These are phyloP conservation scores for Beauveria sp. DNA, from an alignment of 2,329 filamentous ascomycete genomes.

Conservation along the genomic window DNA sequence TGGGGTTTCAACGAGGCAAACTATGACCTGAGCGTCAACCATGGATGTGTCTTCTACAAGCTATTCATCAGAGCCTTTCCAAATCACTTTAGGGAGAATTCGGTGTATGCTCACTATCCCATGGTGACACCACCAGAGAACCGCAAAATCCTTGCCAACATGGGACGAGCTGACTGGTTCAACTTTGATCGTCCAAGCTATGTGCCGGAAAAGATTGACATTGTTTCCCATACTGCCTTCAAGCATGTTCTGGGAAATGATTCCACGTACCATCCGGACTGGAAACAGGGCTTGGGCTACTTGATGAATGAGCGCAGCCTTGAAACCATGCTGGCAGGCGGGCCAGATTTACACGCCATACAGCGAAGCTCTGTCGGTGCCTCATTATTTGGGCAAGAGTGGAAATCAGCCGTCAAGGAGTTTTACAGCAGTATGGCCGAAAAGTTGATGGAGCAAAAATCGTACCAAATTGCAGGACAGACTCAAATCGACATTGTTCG, in stretches of 20 bases:
- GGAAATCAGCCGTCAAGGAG: constrained; percentile 52
- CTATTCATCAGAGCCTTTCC: constrained; percentile 74
- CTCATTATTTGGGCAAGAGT: constrained; percentile 54
- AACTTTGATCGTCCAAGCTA: constrained; percentile 55
- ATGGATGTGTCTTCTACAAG: constrained; percentile 81
- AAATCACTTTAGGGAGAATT: constrained; percentile 68
- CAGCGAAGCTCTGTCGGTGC: constrained; percentile 47
- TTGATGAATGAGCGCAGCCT: constrained; percentile 49
- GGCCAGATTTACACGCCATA: constrained; percentile 37
- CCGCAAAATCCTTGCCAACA: constrained; percentile 57
- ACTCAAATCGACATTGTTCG: constrained; percentile 64
- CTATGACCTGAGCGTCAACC: constrained; percentile 65
- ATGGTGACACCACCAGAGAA: constrained; percentile 65
- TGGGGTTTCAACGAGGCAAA: constrained; percentile 75
- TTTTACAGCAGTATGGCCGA: constrained; percentile 60
- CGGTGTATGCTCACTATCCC: constrained; percentile 76
- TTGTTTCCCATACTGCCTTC: constrained; percentile 54
- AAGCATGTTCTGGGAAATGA: constrained; percentile 54
- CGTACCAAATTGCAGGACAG: constrained; percentile 46
- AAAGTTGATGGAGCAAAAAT: constrained; percentile 56
- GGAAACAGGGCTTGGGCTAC: constrained; percentile 55
- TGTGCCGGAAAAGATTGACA: constrained; percentile 42
- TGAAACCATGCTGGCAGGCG: constrained; percentile 49
- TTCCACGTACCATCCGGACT: constrained; percentile 55
- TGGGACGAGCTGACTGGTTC: constrained; percentile 62